Evolutionary conservation across 2,329 filamentous ascomycete genomes (phyloP).

Genomic region (Xylariaceae sp.): DNA sequence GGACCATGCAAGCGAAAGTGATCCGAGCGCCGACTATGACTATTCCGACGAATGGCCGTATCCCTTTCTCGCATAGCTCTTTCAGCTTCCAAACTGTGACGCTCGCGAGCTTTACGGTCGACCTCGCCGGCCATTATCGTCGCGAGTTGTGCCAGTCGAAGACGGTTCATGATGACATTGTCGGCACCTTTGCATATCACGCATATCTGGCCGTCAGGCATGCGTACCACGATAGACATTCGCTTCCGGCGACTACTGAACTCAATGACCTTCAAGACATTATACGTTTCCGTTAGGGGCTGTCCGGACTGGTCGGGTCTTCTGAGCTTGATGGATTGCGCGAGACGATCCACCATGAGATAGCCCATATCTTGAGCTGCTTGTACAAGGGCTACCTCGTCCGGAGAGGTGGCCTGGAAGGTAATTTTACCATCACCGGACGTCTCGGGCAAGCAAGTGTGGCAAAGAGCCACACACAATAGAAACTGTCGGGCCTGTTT

Average conservation of each 20-base stretch:
- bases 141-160: conserved; percentile 69
- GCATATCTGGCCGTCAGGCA: conserved; percentile 74
- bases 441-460: conserved; percentile 85
- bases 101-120: conserved; percentile 58
- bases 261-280: conserved; percentile 81
- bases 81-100: conserved; percentile 46
- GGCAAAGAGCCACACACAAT: conserved; percentile 78
- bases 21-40: conserved; percentile 34
- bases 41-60: conserved; percentile 35
- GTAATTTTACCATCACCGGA: conserved; percentile 63
- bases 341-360: conserved; percentile 65
- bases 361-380: conserved; percentile 84
- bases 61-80: conserved; percentile 25
- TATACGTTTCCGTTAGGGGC: conserved; percentile 57
- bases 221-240: conserved; percentile 83
- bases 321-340: conserved; percentile 57
- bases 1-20: conserved; percentile 30
- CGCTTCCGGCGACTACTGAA: conserved; percentile 85
- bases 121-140: conserved; percentile 64
- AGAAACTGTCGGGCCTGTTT: conserved; percentile 76
- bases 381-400: conserved; percentile 78
- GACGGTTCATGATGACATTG: conserved; percentile 69
- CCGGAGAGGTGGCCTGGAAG: conserved; percentile 85
- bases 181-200: conserved; percentile 90
- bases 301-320: conserved; percentile 35